Evolutionary conservation across 805 yeast species (phyloP), one percentile per base, ranked within the genome.

Genomic region (Kazachstania taianensis): DNA sequence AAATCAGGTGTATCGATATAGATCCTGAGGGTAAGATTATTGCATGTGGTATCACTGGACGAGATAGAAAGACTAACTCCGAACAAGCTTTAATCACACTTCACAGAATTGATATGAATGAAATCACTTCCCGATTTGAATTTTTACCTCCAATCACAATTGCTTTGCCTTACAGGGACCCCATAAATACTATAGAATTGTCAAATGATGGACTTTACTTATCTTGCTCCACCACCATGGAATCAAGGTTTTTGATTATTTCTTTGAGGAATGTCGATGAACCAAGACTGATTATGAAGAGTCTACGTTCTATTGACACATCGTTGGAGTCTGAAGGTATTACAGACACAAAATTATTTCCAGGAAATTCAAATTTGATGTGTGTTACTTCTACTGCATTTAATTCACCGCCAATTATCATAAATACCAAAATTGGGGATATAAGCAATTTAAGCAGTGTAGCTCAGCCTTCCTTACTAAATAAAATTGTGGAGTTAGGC

Each of bases 241-340:
- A 86, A 51, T 73, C 87, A 7, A 58, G 96, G 30, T 82, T 84
- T 53, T 64, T 89, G 52, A 75, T 81, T 3, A 80, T 89, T 14
- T 73, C 79, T 32, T 63, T 87, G 10, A 64, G 70, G 23, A 75
- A 78, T 44, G 70, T 77, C 2, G 67, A 67, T 19, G 78, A 74
- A 33, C 84, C 89, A 1, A 68, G 79, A 17, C 56, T 80, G 19
- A 70, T 80, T 1, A 72, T 81, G 79, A 77, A 79, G 44, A 77
- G 84, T 1, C 66, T 73, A 24, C 58, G 87, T 30, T 65, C 75
- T 5, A 55, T 76, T 5, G 82, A 77, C 37, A 73, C 79, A 0
- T 71, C 79, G 0, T 57, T 81, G 45, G 94, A 83, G 41, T 75
- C 83, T 38, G 96, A 87, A 53, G 96, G 96, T 2, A 83, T 89